These are phyloP conservation scores for Globisporangium cederbergense DNA, from an alignment of 352 stramenopile genomes.

Conservation along the genomic window DNA sequence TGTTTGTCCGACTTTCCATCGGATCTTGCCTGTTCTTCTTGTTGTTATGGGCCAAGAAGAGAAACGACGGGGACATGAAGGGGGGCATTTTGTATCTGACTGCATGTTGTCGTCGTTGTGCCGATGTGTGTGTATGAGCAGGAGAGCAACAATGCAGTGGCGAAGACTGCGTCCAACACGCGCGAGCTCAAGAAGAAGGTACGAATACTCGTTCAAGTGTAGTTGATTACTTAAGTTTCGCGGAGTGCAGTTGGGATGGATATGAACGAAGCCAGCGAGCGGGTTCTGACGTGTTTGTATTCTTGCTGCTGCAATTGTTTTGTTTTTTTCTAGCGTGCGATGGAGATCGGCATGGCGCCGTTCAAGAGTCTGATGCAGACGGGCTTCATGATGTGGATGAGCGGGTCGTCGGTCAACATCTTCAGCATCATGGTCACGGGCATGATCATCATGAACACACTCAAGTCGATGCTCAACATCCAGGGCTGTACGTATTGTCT, in stretches of 20 bases:
- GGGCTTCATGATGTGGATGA: conserved; percentile 97
- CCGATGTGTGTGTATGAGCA: conserved; percentile 12
- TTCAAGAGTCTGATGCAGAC: conserved; percentile 93
- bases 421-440: conserved; percentile 94
- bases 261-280: background rate
- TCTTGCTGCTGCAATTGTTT: conserved; percentile 1
- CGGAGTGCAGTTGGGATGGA: too few species aligned
- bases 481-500: conserved; percentile 36
- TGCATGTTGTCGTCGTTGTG: background rate
- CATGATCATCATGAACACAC: conserved; percentile 91
- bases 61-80: background rate
- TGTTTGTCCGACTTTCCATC: background rate
- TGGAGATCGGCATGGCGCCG: conserved; percentile 87
- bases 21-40: background rate
- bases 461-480: conserved; percentile 89
- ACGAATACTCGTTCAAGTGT: background rate
- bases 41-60: background rate
- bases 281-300: conserved; percentile 5
- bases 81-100: background rate
- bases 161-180: conserved; percentile 65
- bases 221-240: too few species aligned
- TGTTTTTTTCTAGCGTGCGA: conserved; percentile 56
- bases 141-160: conserved; percentile 51
- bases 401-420: conserved; percentile 92
- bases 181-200: conserved; percentile 88